Evolutionary conservation across 129 eudicot genomes (phyloP).

Genomic region (Flaveria brownii): DNA sequence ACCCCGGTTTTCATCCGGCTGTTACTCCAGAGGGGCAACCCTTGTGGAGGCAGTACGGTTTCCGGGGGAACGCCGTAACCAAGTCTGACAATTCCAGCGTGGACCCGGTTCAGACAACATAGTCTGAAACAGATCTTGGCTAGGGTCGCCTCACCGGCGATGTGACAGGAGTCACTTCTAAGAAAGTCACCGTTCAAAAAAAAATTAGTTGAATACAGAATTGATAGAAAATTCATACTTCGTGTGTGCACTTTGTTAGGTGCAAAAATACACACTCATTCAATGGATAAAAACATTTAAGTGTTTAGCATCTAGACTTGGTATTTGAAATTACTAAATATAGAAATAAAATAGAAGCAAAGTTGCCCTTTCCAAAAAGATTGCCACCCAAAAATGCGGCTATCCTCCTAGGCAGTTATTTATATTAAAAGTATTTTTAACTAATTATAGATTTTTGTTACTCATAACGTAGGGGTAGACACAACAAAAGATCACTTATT

Average conservation of each 20-base stretch:
- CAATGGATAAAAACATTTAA: constrained; percentile 12
- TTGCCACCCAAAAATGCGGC: constrained; percentile 24
- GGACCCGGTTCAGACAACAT: no score
- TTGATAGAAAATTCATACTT: constrained; percentile 16
- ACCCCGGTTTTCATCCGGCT: no score
- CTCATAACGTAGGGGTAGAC: not conserved
- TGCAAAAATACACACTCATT: constrained; percentile 26
- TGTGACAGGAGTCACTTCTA: no score
- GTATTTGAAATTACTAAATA: constrained; percentile 12
- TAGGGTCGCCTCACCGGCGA: no score
- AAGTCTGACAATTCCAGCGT: no score
- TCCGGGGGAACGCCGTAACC: no score
- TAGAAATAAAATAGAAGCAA: constrained; percentile 28
- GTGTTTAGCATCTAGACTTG: constrained; percentile 12
- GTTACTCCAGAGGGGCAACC: no score
- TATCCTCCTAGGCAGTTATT: constrained; percentile 9
- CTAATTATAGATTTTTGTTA: constrained; percentile 10
- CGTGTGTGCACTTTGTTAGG: constrained; percentile 36
- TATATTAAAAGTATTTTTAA: not conserved
- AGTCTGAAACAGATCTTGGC: no score
- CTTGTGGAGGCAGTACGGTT: no score
- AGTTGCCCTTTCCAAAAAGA: constrained; percentile 35
- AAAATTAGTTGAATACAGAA: constrained; percentile 33
- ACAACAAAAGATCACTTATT: no score
- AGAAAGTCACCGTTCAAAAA: no score